A percentile compares a stretch with the other conserved stretches of the same genome.
Evolutionary conservation across 257 asterid species (phyloP).

Genomic region (Verbena officinalis): DNA sequence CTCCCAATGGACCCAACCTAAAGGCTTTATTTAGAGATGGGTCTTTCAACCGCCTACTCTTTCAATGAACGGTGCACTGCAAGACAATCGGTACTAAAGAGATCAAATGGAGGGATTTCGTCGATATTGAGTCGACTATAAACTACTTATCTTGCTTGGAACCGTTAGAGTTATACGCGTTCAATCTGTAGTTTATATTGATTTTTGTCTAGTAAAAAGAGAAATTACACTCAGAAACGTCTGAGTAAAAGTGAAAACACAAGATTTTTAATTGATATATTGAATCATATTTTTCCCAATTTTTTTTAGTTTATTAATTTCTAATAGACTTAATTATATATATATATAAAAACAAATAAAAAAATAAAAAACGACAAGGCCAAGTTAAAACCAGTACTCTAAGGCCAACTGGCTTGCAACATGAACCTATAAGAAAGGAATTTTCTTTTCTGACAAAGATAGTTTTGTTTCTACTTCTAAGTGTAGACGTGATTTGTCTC

Average conservation of each 20-base stretch:
- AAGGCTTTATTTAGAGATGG: too few species aligned
- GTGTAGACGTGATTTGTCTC: slow-evolving; percentile 10
- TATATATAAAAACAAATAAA: too few species aligned
- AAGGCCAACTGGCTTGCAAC: neutral
- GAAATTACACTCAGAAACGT: too few species aligned
- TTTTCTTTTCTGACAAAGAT: slow-evolving; percentile 7
- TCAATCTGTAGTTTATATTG: neutral
- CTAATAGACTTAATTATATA: too few species aligned
- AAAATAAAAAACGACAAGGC: too few species aligned
- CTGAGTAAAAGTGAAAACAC: too few species aligned
- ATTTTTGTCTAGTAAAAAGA: neutral
- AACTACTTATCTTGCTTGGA: neutral
- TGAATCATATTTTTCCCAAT: too few species aligned
- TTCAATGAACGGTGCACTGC: neutral
- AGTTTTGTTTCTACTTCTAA: neutral
- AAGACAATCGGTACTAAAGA: neutral
- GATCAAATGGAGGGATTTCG: neutral
- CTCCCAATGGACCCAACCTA: neutral
- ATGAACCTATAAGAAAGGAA: neutral
- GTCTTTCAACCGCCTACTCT: neutral
- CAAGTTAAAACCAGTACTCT: too few species aligned
- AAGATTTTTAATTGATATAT: too few species aligned
- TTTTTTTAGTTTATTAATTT: too few species aligned
- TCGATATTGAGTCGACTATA: neutral
- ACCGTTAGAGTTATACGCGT: neutral